These are phyloP conservation scores for Xylariaceae sp. DNA, from an alignment of 2,329 filamentous ascomycete species.

Conservation along the genomic window DNA sequence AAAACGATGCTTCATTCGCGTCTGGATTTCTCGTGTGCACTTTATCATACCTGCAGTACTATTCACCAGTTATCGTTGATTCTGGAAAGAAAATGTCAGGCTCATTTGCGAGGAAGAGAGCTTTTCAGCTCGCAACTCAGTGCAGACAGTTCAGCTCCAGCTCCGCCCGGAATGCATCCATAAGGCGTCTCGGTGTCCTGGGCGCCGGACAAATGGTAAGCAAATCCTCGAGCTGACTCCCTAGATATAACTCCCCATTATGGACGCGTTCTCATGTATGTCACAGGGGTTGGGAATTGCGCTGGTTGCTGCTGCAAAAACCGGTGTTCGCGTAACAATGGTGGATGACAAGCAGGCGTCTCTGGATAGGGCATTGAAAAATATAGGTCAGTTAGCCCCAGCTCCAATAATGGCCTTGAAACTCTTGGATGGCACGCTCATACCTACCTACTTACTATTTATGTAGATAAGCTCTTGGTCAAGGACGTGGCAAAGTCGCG, in stretches of 20 bases:
- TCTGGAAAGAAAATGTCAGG: slow-evolving; percentile 35
- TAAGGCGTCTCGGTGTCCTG: slow-evolving; percentile 85
- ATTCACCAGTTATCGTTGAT: neutral
- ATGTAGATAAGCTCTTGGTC: slow-evolving; percentile 76
- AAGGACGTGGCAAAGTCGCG: slow-evolving; percentile 89
- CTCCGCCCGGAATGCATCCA: slow-evolving; percentile 54
- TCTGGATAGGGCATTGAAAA: slow-evolving; percentile 81
- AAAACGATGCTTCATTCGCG: neutral
- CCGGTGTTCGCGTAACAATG: slow-evolving; percentile 75
- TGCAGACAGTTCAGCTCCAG: slow-evolving; percentile 65
- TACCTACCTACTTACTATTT: neutral
- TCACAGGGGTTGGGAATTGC: slow-evolving; percentile 87
- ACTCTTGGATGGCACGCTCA: slow-evolving; percentile 11
- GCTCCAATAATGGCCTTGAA: neutral
- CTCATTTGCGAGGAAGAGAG: slow-evolving; percentile 36
- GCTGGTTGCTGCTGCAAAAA: slow-evolving; percentile 82
- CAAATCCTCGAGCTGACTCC: slow-evolving; percentile 33
- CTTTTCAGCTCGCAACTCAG: slow-evolving; percentile 37
- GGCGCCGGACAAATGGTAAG: slow-evolving; percentile 94
- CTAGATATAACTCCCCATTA: neutral
- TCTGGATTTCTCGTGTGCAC: neutral
- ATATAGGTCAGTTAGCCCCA: slow-evolving; percentile 66
- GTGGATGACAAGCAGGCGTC: slow-evolving; percentile 81
- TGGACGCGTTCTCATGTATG: slow-evolving; percentile 26
- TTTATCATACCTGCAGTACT: neutral